These are phyloP conservation scores for Fragaria ananassa DNA, from an alignment of 306 rosid species.

Conservation along the genomic window DNA sequence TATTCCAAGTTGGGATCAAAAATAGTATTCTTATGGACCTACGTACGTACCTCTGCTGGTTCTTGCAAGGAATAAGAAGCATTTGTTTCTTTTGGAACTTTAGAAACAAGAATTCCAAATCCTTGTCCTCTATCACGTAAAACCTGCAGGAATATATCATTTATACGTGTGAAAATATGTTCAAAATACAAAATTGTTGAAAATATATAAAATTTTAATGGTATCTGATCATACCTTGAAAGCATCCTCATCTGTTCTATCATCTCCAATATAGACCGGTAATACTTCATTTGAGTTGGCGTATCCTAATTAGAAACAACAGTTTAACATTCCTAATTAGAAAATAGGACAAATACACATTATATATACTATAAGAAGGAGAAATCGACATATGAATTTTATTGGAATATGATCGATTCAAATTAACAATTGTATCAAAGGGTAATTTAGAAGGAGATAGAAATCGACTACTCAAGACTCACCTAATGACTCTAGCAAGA, in stretches of 20 bases:
- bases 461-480: not conserved
- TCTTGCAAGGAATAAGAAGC: slow-evolving; percentile 85
- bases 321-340: not conserved
- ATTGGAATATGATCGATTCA: not conserved
- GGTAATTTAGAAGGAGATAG: not conserved
- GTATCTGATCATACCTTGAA: slow-evolving; percentile 53
- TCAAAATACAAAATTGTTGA: not conserved
- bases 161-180: not conserved
- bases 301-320: slow-evolving; percentile 41
- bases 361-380: not conserved
- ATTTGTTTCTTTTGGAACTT: slow-evolving; percentile 71
- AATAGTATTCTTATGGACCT: slow-evolving; percentile 5
- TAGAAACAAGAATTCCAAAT: slow-evolving; percentile 84
- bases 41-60: slow-evolving; percentile 69
- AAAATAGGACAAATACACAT: not conserved
- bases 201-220: not conserved
- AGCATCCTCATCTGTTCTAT: slow-evolving; percentile 91
- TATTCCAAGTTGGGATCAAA: not conserved
- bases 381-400: too few species aligned
- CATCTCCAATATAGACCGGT: slow-evolving; percentile 90
- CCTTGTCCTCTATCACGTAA: slow-evolving; percentile 69
- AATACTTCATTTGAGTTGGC: slow-evolving; percentile 63
- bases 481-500: slow-evolving; percentile 75
- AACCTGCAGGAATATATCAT: slow-evolving; percentile 39
- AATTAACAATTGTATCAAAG: not conserved